These are phyloP conservation scores for Nicotiana rustica DNA, from an alignment of 305 asterid species.

Conservation along the genomic window DNA sequence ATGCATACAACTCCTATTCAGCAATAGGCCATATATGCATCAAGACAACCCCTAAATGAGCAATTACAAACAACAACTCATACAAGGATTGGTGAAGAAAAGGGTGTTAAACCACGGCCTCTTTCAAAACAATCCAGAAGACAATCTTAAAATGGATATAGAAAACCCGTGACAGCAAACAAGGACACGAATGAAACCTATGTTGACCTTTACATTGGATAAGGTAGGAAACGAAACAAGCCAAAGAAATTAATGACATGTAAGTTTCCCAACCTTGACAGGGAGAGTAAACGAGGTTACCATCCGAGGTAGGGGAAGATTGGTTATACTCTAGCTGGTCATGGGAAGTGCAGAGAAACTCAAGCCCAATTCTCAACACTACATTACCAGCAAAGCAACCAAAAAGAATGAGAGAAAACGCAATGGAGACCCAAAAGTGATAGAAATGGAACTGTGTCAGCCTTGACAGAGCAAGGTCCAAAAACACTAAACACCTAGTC, in stretches of 20 bases:
- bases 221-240: background rate
- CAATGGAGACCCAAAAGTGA: background rate
- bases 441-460: background rate
- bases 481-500: conserved; percentile 26
- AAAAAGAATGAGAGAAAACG: background rate
- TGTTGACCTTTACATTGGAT: background rate
- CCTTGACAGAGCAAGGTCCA: conserved; percentile 39
- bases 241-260: background rate
- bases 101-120: background rate
- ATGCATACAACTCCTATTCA: conserved; percentile 22
- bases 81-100: background rate
- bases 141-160: background rate
- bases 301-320: conserved; percentile 47
- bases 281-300: conserved; percentile 41
- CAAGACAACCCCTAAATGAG: conserved; percentile 43
- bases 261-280: conserved; percentile 49
- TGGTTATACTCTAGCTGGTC: conserved; percentile 55
- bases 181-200: background rate
- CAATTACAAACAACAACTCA: background rate
- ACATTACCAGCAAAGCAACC: conserved; percentile 56
- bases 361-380: conserved; percentile 49
- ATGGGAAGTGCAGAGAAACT: conserved; percentile 61
- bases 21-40: conserved; percentile 25
- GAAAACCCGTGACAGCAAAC: background rate
- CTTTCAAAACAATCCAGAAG: background rate